phyloP scores from a whole-genome alignment of 2,329 filamentous ascomycete species.

The Fusarium bactridioides region DNA sequence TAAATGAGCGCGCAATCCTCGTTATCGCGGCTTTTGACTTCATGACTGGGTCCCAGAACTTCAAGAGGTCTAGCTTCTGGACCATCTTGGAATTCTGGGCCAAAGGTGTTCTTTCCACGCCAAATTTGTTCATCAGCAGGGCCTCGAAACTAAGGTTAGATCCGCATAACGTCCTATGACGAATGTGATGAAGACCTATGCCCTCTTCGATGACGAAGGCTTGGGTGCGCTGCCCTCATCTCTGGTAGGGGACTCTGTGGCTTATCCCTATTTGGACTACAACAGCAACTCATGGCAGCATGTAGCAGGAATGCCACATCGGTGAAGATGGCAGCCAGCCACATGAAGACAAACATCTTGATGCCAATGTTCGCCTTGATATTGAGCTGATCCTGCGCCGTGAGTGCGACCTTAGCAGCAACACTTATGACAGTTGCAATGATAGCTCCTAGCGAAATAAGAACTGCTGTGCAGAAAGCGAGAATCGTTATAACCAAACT shows the following conservation, averaged over 20 bases:
- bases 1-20: neutral
- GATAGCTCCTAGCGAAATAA: slow-evolving; percentile 73
- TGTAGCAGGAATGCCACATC: slow-evolving; percentile 78
- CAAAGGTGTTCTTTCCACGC: neutral
- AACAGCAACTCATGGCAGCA: slow-evolving; percentile 80
- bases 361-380: slow-evolving; percentile 74
- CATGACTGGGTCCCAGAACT: neutral
- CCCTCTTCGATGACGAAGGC: slow-evolving; percentile 42
- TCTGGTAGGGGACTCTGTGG: slow-evolving; percentile 25
- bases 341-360: slow-evolving; percentile 89
- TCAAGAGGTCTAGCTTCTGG: neutral
- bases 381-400: slow-evolving; percentile 75
- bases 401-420: slow-evolving; percentile 81
- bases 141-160: neutral
- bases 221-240: slow-evolving; percentile 36
- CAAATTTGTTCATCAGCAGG: neutral
- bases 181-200: slow-evolving; percentile 27
- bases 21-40: neutral
- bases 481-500: slow-evolving; percentile 74
- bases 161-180: neutral
- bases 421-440: slow-evolving; percentile 86
- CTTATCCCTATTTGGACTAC: slow-evolving; percentile 47
- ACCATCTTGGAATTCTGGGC: neutral
- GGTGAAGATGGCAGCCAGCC: slow-evolving; percentile 75
- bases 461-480: slow-evolving; percentile 71